Base-by-base conservation (phyloP, 768 basidiomycete species). In the Hydnomerulius pinastri region DNA sequence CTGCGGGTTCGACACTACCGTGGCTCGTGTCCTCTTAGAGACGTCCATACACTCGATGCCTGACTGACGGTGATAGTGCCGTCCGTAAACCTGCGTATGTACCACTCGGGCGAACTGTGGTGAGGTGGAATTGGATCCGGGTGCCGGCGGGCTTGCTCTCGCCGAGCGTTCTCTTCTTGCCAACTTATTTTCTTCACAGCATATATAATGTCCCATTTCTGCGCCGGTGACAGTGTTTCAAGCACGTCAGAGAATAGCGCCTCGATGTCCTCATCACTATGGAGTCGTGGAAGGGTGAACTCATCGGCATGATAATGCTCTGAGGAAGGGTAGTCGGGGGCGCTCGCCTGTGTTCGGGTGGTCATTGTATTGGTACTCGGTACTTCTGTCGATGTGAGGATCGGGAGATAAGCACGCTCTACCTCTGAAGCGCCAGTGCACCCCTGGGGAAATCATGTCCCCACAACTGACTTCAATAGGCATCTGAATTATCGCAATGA, bases 151-250 rank as follows among this genome's bases (percentile, higher is more conserved):
- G 76, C 69, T 58, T 84, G 82, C 49, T 83, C 82, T 53, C 85
- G 80, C 57, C 83, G 77, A 54, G 74, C 78, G 60, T 79, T 82
- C 58, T 86, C 85, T 40, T 86, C 83, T 57, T 80, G 82, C 86
- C 88, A 92, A 35, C 87, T 79, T 45, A 87, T 76, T 47, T 87
- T 86, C 58, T 90, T 87, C 57, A 90, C 87, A 51, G 83, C 90
- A 64, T 87, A 80, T 6, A 99, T 87, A 64, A 98, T 82, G 56
- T 77, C 76, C 95, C 96, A 99, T 71, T 98, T 98, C 67, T 92
- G 90, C 25, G 92, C 87, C 20, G 89, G 77, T 12, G 81, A 60
- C 49, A 91, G 72, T 51, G 77, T 70, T 7, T 81, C 79, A 59
- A 82, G 80, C 46, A 97, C 81, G 47, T 83, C 81, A 55, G 90